Base-by-base conservation (phyloP, 2,329 filamentous ascomycete species). In the Scedosporium aurantiacum region DNA sequence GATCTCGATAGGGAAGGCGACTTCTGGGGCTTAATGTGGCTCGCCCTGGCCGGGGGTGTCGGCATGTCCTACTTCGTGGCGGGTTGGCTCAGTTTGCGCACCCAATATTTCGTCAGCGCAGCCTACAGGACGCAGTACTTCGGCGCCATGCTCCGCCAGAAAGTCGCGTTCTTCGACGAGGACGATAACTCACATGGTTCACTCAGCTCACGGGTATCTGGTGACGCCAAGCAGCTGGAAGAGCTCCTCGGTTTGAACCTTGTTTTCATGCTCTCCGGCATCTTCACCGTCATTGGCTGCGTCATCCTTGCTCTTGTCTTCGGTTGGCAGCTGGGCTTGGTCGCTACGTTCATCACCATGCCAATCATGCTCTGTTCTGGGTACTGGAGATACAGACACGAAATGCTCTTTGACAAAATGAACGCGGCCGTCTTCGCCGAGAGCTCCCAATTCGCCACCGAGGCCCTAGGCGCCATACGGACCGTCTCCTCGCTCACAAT, bases 321-420 rank as follows among this genome's bases (percentile, higher is more conserved):
- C 69, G 86, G 87, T 1, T 92, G 89, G 89, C 91, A 91, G 70
- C 77, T 93, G 7, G 83, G 86, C 0, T 73, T 91, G 0, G 85
- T 92, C 0, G 80, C 82, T 0, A 74, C 85, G 6, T 87, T 84
- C 65, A 82, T 88, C 6, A 80, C 81, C 4, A 71, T 82, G 61
- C 82, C 82, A 0, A 68, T 84, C 23, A 74, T 78, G 55, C 65
- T 83, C 4, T 61, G 70, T 5, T 75, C 78, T 0, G 77, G 76
- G 0, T 84, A 77, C 67, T 80, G 76, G 70, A 77, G 81, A 1
- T 72, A 83, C 65, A 77, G 74, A 63, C 82, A 82, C 65, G 86
- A 88, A 70, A 70, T 84, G n/a, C 75, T 85, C 64, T 89, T 90
- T 62, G 86, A 88, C 64, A 78, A 82, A 66, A 82, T 88, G 78